A percentile compares a stretch with the other conserved stretches of the same genome.
Evolutionary conservation across 306 rosid species (phyloP).

Genomic region (Prosopis cineraria): DNA sequence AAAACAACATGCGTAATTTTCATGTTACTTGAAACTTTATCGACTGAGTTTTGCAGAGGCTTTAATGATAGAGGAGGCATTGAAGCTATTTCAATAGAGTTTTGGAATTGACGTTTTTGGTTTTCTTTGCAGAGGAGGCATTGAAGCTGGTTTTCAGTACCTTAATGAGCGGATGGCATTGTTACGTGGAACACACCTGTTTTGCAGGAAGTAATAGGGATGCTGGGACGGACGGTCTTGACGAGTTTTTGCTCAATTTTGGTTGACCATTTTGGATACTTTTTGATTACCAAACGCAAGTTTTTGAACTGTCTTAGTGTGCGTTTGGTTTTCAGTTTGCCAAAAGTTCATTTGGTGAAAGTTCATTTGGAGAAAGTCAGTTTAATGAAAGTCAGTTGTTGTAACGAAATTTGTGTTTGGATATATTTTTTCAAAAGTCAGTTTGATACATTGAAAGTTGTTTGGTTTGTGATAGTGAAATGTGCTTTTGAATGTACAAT

Average conservation of each 20-base stretch:
- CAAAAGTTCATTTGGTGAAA: no score
- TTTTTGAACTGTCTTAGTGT: constrained; percentile 7
- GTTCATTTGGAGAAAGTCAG: no score
- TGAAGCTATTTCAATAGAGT: no score
- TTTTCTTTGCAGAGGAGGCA: constrained; percentile 59
- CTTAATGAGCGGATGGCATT: background rate
- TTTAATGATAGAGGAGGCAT: no score
- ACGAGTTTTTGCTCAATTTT: background rate
- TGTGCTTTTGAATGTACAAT: no score
- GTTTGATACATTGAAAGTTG: no score
- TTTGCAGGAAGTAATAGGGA: constrained; percentile 20
- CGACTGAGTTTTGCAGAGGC: no score
- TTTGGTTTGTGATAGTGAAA: no score
- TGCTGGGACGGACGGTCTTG: background rate
- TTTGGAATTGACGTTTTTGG: constrained; percentile 25
- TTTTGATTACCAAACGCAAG: background rate
- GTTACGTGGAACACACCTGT: background rate
- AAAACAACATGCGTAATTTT: background rate
- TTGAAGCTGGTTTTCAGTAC: constrained; percentile 32
- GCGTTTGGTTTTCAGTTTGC: no score
- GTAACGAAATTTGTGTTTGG: no score
- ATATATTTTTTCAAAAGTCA: no score
- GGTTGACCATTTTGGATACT: background rate
- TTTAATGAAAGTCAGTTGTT: no score
- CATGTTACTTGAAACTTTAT: constrained; percentile 29